A percentile compares a stretch with the other conserved stretches of the same genome.
phyloP scores from a whole-genome alignment of 441 rosid species.

The Erodium texanum region DNA sequence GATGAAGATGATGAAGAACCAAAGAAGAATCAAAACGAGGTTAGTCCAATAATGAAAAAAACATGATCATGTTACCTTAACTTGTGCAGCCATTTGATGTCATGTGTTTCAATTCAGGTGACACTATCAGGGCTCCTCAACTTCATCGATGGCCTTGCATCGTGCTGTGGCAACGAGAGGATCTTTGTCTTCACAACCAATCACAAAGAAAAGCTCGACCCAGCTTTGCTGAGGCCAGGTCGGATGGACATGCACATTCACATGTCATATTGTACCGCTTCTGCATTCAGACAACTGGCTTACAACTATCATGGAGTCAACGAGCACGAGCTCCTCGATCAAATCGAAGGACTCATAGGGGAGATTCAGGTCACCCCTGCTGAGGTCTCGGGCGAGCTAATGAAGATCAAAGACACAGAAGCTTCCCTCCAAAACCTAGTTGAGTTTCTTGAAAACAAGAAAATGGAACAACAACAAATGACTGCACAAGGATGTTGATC shows the following conservation, averaged over 20 bases:
- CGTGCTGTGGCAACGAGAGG: conserved; percentile 20
- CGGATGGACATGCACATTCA: conserved; percentile 27
- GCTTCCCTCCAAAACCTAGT: conserved; percentile 17
- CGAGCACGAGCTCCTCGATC: conserved; percentile 13
- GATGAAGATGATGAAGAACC: neutral
- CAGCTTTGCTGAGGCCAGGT: conserved; percentile 18
- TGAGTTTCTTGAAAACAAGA: conserved; percentile 13
- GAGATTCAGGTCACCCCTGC: conserved; percentile 15
- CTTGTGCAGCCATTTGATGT: too few species aligned
- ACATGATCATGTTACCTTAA: too few species aligned
- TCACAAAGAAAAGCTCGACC: conserved; percentile 23
- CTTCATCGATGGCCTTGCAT: conserved; percentile 18
- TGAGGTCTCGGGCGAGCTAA: conserved; percentile 20
- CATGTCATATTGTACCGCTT: conserved; percentile 20
- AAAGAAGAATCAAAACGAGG: neutral
- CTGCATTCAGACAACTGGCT: conserved; percentile 19
- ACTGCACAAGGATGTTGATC: too few species aligned
- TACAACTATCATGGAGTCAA: conserved; percentile 16
- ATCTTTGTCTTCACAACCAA: conserved; percentile 22
- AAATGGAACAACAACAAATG: neutral
- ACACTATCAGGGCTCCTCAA: conserved; percentile 18
- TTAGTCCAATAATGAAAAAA: neutral
- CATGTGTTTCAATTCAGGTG: conserved; percentile 4
- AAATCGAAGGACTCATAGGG: conserved; percentile 20
- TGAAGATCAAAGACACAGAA: conserved; percentile 21